Conservation (phyloP, 2,329 filamentous ascomycete species). For the Penicillium vulpinum region DNA sequence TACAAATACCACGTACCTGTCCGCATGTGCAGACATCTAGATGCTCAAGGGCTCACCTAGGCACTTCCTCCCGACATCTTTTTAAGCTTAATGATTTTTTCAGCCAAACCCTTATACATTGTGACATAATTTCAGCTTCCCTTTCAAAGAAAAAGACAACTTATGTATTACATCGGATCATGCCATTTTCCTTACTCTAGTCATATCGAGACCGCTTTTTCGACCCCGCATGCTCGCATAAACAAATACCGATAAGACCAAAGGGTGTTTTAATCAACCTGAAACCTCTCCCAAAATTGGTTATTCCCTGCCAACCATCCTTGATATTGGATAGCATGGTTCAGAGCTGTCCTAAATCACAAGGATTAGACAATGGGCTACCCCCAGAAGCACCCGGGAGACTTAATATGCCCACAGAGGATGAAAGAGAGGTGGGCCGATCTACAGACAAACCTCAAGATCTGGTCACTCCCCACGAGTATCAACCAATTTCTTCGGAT, state of each 20-base stretch:
- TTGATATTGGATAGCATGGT: background rate
- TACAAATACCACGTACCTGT: background rate
- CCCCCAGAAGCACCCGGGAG: background rate
- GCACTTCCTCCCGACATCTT: too few species aligned
- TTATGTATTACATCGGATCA: background rate
- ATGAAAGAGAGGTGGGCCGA: background rate
- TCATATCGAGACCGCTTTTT: background rate
- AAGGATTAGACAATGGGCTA: slow-evolving; percentile 2
- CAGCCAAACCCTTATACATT: too few species aligned
- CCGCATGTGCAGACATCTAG: too few species aligned
- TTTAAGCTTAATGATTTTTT: too few species aligned
- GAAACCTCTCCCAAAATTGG: background rate
- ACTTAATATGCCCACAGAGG: background rate
- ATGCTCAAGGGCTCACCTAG: too few species aligned
- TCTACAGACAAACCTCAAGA: background rate
- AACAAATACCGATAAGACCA: background rate
- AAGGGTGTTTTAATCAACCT: too few species aligned
- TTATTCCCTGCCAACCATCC: background rate
- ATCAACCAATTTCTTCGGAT: background rate
- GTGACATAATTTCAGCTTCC: too few species aligned
- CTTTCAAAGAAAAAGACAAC: too few species aligned
- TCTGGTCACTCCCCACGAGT: background rate
- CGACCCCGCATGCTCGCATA: background rate
- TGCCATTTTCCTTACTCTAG: background rate
- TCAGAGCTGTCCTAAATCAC: background rate